Evolutionary conservation across 306 rosid genomes (phyloP).

Genomic region (Malus sieversii): DNA sequence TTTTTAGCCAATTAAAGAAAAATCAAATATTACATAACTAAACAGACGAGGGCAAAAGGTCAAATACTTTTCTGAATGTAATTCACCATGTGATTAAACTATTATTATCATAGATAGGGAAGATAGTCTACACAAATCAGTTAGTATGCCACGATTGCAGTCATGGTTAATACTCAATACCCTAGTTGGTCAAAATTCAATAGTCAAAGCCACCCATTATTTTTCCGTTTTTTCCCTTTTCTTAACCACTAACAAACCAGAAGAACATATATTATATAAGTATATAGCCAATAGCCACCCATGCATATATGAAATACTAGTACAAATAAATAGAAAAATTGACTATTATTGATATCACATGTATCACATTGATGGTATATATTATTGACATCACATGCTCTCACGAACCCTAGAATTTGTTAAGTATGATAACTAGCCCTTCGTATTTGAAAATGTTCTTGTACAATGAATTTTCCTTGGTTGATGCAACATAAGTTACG

Average conservation of each 20-base stretch:
- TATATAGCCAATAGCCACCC: too few species aligned
- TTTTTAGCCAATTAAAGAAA: too few species aligned
- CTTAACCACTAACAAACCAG: background rate
- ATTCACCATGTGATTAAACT: background rate
- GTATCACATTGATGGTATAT: background rate
- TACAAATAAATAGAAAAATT: background rate
- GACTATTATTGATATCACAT: background rate
- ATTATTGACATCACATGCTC: background rate
- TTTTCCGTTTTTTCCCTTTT: rapidly evolving
- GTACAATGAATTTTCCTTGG: background rate
- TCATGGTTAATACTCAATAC: too few species aligned
- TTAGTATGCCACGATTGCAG: background rate
- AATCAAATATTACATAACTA: too few species aligned
- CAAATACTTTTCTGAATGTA: background rate
- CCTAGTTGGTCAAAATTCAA: background rate
- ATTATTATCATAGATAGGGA: background rate
- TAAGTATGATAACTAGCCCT: background rate
- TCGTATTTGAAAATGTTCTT: background rate
- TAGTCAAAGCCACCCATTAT: background rate
- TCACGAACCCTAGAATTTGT: background rate
- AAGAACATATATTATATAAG: background rate
- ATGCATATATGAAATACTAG: too few species aligned
- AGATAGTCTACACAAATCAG: background rate
- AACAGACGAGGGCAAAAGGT: too few species aligned
- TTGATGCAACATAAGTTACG: background rate